Base-by-base conservation (phyloP, 108 stramenopile species). In the Conticribra weissflogii region DNA sequence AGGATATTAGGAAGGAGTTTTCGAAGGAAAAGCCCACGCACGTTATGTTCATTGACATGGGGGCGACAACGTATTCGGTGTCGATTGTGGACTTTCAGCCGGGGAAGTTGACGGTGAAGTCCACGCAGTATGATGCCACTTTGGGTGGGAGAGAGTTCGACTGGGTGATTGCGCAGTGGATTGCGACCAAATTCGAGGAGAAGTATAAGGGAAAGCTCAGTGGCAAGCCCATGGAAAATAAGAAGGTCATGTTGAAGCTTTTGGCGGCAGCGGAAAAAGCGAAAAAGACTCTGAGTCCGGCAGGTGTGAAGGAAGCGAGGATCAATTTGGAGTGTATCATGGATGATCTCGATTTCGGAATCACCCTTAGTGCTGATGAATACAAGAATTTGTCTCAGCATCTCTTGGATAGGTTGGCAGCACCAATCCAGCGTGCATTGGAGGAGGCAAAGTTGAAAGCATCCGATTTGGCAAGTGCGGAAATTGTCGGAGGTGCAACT, bases 201-300 rank as follows among this genome's bases (percentile, higher is more conserved):
- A 96, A 98, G 74, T 89, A 86, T 69, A 82, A 85, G 49, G 84
- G 80, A 53, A 90, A 92, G 54, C 76, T 89, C 45, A 93, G 93
- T 57, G 79, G 83, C 22, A 82, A 83, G 46, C 92, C 94, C 25
- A 84, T 85, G 71, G 76, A 83, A 3, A 78, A 81, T 60, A 82
- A 84, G 34, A 98, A 98, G 91, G 86, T 96, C 19, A 60, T 89
- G 76, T 63, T 97, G 68, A 99, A 99, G 85, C 72, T 99, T 21
- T 65, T 92, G 32, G 91, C 79, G 9, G 96, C 97, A 0, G 97
- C 96, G 21, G 97, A 99, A 81, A 95, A 96, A 84, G 97, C 97
- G 29, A 98, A 98, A 83, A 97, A 98, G 88, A 98, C 97, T n/a
- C 83, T 99, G 14, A 87, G 89, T 54, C 99, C 99, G 0, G 66